Evolutionary conservation across 331 rosid species (phyloP).

Genomic region (Spiraea crenata): DNA sequence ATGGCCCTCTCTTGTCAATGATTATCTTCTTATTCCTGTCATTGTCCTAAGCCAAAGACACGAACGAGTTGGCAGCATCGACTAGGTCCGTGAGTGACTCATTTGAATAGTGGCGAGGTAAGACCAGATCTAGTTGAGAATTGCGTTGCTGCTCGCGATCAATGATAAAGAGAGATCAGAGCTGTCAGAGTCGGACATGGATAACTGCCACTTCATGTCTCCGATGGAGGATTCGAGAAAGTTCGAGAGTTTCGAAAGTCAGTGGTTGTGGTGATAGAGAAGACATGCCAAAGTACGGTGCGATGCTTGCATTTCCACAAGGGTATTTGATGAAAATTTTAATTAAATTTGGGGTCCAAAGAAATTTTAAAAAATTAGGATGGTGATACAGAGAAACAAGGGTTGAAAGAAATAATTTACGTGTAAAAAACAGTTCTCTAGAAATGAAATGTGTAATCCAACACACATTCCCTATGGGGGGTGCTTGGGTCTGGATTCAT

Average conservation of each 20-base stretch:
- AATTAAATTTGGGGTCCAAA: too few relatives aligned
- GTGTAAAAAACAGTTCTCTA: too few relatives aligned
- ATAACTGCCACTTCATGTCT: slow-evolving; percentile 73
- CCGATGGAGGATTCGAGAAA: slow-evolving; percentile 69
- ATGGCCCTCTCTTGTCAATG: slow-evolving; percentile 62
- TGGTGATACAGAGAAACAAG: too few relatives aligned
- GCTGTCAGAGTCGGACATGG: slow-evolving; percentile 57
- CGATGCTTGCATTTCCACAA: slow-evolving; percentile 57
- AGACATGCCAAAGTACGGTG: slow-evolving; percentile 71
- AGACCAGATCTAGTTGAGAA: slow-evolving; percentile 82
- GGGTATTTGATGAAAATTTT: too few relatives aligned
- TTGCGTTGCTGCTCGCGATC: slow-evolving; percentile 79
- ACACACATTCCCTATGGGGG: too few relatives aligned
- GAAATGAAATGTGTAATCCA: too few relatives aligned
- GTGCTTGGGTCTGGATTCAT: too few relatives aligned
- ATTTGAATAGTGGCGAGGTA: slow-evolving; percentile 56
- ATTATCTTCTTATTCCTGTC: slow-evolving; percentile 68
- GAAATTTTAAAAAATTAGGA: too few relatives aligned
- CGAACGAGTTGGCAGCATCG: slow-evolving; percentile 58
- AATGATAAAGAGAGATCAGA: slow-evolving; percentile 58
- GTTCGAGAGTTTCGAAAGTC: slow-evolving; percentile 55
- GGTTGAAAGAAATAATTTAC: too few relatives aligned
- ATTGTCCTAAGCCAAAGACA: slow-evolving; percentile 47
- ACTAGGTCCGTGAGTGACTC: slow-evolving; percentile 67
- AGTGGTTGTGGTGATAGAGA: slow-evolving; percentile 59